Evolutionary conservation across 371 early-diverging fungal genomes (phyloP).

Genomic region (Funneliformis caledonium): DNA sequence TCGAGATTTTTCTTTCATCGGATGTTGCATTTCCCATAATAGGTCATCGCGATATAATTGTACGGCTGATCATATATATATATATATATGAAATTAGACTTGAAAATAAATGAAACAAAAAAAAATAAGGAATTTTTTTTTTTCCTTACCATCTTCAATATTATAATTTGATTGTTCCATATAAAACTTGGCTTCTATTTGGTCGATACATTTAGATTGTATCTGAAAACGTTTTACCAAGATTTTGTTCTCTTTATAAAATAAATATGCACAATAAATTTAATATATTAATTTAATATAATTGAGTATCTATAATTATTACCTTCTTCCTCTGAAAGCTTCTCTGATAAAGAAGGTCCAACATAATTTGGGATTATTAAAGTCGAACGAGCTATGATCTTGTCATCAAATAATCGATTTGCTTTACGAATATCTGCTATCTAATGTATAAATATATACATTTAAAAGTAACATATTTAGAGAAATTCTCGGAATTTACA

Average conservation of each 20-base stretch:
- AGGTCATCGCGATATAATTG: background rate
- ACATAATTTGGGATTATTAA: conserved; percentile 16
- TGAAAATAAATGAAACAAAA: too few relatives aligned
- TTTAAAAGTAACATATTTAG: background rate
- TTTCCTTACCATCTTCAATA: background rate
- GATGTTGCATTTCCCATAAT: conserved; percentile 26
- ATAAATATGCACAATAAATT: background rate
- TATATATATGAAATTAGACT: too few relatives aligned
- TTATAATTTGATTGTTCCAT: conserved; percentile 23
- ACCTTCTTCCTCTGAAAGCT: conserved; percentile 19
- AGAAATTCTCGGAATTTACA: background rate
- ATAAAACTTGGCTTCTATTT: conserved; percentile 1
- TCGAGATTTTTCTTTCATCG: background rate
- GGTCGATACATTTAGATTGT: conserved; percentile 19
- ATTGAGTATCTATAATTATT: background rate
- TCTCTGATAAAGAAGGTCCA: conserved; percentile 20
- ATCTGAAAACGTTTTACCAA: conserved; percentile 15
- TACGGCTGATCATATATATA: background rate
- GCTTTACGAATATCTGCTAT: conserved; percentile 14
- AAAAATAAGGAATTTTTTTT: too few relatives aligned
- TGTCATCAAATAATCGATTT: conserved; percentile 21
- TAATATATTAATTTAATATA: background rate
- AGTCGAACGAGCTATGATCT: background rate
- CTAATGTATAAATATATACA: background rate
- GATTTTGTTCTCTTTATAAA: conserved; percentile 1